These are phyloP conservation scores for Hypoxylon sp. DNA, from an alignment of 2,329 filamentous ascomycete species.

Conservation along the genomic window DNA sequence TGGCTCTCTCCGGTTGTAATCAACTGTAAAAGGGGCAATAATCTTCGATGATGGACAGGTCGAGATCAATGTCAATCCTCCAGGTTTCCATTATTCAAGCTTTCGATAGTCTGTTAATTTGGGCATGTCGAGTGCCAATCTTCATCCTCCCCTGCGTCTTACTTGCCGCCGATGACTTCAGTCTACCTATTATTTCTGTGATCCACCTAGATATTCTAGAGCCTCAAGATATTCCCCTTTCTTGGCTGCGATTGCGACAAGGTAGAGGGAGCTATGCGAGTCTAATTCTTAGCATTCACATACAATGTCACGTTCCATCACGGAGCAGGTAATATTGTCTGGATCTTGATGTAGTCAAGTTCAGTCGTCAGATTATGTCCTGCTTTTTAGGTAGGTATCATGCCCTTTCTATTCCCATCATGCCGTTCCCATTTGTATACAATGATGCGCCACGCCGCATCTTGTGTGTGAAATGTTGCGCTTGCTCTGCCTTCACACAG, in stretches of 20 bases:
- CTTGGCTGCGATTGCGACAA: too few species aligned
- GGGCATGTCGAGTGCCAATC: conserved; percentile 29
- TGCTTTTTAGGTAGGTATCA: neutral
- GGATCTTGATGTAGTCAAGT: neutral
- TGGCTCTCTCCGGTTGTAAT: neutral
- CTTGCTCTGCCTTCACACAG: conserved; percentile 19
- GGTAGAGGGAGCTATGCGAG: too few species aligned
- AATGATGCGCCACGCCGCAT: conserved; percentile 8
- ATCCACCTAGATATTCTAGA: too few species aligned
- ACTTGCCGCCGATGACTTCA: neutral
- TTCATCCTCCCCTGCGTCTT: conserved; percentile 10
- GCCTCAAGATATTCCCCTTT: conserved; percentile 8
- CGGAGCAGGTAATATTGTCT: neutral
- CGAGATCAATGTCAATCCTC: conserved; percentile 37
- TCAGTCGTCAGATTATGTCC: conserved; percentile 13
- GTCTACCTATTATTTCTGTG: neutral
- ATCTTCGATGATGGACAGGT: conserved; percentile 27
- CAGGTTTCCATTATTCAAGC: conserved; percentile 42
- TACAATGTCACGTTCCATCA: neutral
- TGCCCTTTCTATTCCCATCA: neutral
- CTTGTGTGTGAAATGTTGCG: conserved; percentile 10
- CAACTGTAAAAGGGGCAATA: conserved; percentile 18
- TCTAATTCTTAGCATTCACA: too few species aligned
- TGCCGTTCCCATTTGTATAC: conserved; percentile 12
- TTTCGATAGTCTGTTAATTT: conserved; percentile 32